Percentiles rank a stretch among this genome's conserved stretches.
Conservation (phyloP, 768 basidiomycete species). For the Filobasidium wieringae region DNA sequence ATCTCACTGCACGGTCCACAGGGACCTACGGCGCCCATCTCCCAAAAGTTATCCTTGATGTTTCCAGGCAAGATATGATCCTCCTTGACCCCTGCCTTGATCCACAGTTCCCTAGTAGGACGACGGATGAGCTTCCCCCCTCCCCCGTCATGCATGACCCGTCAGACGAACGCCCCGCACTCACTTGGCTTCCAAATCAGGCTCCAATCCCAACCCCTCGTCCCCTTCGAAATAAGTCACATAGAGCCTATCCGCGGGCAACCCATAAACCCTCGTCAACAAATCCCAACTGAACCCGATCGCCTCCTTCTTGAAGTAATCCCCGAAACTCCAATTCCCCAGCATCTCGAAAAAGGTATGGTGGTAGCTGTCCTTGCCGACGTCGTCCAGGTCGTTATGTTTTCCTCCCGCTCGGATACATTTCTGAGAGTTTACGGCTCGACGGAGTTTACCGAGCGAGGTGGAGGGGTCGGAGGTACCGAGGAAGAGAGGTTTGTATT, state of each 20-base stretch:
- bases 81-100: constrained; percentile 74
- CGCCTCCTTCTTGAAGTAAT: constrained; percentile 99
- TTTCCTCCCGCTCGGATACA: constrained; percentile 98
- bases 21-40: constrained; percentile 97
- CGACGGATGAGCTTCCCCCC: too few species aligned
- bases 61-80: constrained; percentile 86
- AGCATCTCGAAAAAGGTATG: constrained; percentile 98
- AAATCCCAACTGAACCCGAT: constrained; percentile 89
- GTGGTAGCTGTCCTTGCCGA: constrained; percentile 87
- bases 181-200: constrained; percentile 71
- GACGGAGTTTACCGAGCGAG: constrained; percentile 74
- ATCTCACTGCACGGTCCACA: constrained; percentile 98
- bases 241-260: constrained; percentile 82
- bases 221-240: constrained; percentile 98
- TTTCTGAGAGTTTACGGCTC: constrained; percentile 93
- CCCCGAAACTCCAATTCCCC: constrained; percentile 99
- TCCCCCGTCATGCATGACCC: too few species aligned
- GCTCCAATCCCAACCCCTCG: constrained; percentile 63
- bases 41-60: constrained; percentile 99
- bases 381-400: constrained; percentile 98
- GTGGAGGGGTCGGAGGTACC: constrained; percentile 94
- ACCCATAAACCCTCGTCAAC: constrained; percentile 72
- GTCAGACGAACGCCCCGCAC: constrained; percentile 4
- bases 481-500: constrained; percentile 97
- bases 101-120: constrained; percentile 53